Conservation (phyloP, 768 basidiomycete genomes). For the Lactarius hatsudake region DNA sequence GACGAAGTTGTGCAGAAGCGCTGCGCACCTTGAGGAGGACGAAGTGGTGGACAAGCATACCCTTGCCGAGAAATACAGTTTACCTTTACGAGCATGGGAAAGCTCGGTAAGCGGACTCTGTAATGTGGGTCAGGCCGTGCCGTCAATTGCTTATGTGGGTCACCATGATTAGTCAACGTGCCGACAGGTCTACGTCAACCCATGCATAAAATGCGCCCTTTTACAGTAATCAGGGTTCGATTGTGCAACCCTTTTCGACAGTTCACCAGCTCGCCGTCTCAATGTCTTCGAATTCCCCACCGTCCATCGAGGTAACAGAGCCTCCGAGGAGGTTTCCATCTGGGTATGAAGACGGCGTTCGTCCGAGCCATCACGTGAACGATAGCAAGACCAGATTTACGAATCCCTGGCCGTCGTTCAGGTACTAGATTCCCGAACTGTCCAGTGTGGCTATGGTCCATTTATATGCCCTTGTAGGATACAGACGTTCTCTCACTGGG, state of each 20-base stretch:
- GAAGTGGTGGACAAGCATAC: too few species aligned
- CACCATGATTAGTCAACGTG: too few species aligned
- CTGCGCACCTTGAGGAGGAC: too few species aligned
- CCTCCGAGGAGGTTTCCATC: conserved; percentile 23
- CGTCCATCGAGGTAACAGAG: conserved; percentile 16
- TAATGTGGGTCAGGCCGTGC: too few species aligned
- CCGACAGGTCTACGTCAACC: neutral
- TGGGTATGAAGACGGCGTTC: conserved; percentile 15
- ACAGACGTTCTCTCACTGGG: conserved; percentile 17
- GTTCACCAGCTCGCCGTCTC: neutral
- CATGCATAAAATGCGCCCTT: neutral
- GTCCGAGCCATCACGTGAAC: conserved; percentile 24
- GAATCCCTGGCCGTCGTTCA: conserved; percentile 27
- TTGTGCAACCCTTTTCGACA: neutral
- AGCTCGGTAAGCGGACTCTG: too few species aligned
- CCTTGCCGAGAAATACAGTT: too few species aligned
- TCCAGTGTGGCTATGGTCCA: neutral
- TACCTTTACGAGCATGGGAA: too few species aligned
- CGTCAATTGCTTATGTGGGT: too few species aligned
- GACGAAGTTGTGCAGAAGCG: too few species aligned
- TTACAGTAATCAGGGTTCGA: neutral
- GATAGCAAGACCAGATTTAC: conserved; percentile 21
- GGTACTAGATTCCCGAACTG: neutral
- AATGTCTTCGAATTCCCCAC: conserved; percentile 2
- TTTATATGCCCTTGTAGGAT: neutral